Base-by-base conservation (phyloP, 345 rosid genomes). In the Citrus glauca region DNA sequence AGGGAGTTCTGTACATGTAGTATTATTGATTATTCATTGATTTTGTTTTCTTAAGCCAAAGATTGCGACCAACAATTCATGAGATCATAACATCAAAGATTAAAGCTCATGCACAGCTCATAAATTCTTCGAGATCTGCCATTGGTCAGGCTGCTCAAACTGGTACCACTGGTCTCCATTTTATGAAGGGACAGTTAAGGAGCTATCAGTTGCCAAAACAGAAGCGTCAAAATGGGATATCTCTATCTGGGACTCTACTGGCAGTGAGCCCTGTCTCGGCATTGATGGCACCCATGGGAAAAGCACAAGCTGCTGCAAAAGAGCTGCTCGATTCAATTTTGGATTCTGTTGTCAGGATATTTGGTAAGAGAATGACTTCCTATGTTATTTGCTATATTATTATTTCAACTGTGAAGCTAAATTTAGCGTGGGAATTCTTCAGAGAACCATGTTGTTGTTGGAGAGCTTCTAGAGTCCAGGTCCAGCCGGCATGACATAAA, bases 231-330 rank as follows among this genome's bases (percentile, higher is more conserved):
- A 92, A 92, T 87, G 98, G 94, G 84, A 87, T 86, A 79, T 85
- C 92, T 61, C 79, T 83, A 28, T 87, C 87, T 76, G 96, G 89
- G 73, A 85, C 89, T 79, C 88, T 94, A 77, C 80, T 89, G 84
- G 91, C 98, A 79, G 97, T 91, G 80, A 96, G 98, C 85, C 99
- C 99, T 71, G 99, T 94, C 72, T 96, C 99, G 1, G 88, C 97
- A 68, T 85, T 91, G 76, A 94, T 96, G 99, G 97, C 97, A 84
- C 99, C 99, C 80, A 81, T 87, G 74, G 99, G 99, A 73, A 96
- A 89, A 86, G 98, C 98, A 59, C 99, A 96, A 88, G 82, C 83
- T 84, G 89, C 98, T 71, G 91, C 98, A 35, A 94, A 85, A 82
- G 97, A 91, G 81, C 97, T 96, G 84, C 97, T 96, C 77, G 91